These are phyloP conservation scores for Calocybe cyanea DNA, from an alignment of 768 basidiomycete genomes.

Conservation along the genomic window DNA sequence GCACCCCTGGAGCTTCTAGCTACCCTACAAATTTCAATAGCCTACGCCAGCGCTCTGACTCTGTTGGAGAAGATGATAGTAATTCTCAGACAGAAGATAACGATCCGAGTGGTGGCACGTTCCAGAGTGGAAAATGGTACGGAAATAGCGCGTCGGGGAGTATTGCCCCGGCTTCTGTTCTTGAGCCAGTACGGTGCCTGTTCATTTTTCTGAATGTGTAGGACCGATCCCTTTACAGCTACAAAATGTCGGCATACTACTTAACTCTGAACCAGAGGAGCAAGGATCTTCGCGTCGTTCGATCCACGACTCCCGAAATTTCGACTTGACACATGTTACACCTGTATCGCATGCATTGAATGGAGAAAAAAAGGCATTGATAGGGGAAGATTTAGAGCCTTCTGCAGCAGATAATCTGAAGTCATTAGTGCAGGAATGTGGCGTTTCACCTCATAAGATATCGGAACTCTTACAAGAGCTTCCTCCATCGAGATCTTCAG, in stretches of 20 bases:
- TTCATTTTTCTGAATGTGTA: neutral
- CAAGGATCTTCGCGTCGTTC: slow-evolving; percentile 7
- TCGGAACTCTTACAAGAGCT: slow-evolving; percentile 86
- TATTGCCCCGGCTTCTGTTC: slow-evolving; percentile 71
- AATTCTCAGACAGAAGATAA: slow-evolving; percentile 75
- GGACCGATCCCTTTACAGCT: slow-evolving; percentile 15
- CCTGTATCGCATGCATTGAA: slow-evolving; percentile 1
- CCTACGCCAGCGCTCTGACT: slow-evolving; percentile 44
- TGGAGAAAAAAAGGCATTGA: slow-evolving; percentile 18
- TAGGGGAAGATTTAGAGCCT: slow-evolving; percentile 43
- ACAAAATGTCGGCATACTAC: slow-evolving; percentile 22
- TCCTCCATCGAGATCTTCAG: slow-evolving; percentile 71
- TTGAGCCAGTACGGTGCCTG: slow-evolving; percentile 60
- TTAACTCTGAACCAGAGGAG: slow-evolving; percentile 7
- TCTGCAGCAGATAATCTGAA: slow-evolving; percentile 80
- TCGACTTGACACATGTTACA: slow-evolving; percentile 8
- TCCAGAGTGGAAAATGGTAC: slow-evolving; percentile 85
- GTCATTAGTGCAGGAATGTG: slow-evolving; percentile 86
- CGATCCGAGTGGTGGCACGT: slow-evolving; percentile 70
- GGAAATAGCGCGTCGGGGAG: slow-evolving; percentile 83
- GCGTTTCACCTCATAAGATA: slow-evolving; percentile 87
- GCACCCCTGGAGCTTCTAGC: slow-evolving; percentile 36
- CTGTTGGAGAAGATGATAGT: slow-evolving; percentile 60
- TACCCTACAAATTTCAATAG: slow-evolving; percentile 23
- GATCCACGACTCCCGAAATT: slow-evolving; percentile 12